Base-by-base conservation (phyloP, 345 rosid genomes). In the Rhodamnia argentea region DNA sequence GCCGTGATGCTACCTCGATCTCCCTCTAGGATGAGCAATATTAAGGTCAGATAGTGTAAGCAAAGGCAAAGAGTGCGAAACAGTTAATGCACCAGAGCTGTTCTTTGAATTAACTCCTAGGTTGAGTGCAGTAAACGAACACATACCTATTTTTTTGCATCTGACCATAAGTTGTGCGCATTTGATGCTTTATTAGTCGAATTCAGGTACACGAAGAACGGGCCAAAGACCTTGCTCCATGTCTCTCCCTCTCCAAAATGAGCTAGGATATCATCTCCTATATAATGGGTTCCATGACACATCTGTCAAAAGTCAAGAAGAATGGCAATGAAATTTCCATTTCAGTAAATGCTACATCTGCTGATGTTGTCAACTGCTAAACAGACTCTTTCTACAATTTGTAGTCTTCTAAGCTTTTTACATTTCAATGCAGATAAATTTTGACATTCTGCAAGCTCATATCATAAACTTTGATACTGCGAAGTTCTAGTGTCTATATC, bases 161-260 rank as follows among this genome's bases (percentile, higher is more conserved):
- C 92, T 16, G 29, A 56, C 91, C 89, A 91, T 50, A 91, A 86
- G 83, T 60, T 83, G 89, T 84, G 84, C 37, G 93, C 90, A 64
- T 87, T 78, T 50, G 89, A 89, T 26, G 85, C 76, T 44, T 86
- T 64, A 40, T 84, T 52, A 29, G 89, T 89, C 26, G 92, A 91
- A 88, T 91, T 91, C 26, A 91, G 86, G 86, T 89, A 91, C n/a
- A 90, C 82, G 7, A 89, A 90, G 87, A 91, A 44, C 12, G 93
- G 91, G 50, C 92, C 91, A 10, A 91, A 88, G 22, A 90, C 92
- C 76, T 91, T 91, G 84, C 86, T 89, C 93, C 93, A 91, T 22
- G 84, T 83, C 86, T 90, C 93, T 64, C 89, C 91, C 54, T 88
- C 89, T 86, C 76, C 82, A 83, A 91, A 91, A 32, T 89, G 88